Conservation (phyloP, 495 filamentous ascomycete species). For the Aspergillus haitiensis region DNA sequence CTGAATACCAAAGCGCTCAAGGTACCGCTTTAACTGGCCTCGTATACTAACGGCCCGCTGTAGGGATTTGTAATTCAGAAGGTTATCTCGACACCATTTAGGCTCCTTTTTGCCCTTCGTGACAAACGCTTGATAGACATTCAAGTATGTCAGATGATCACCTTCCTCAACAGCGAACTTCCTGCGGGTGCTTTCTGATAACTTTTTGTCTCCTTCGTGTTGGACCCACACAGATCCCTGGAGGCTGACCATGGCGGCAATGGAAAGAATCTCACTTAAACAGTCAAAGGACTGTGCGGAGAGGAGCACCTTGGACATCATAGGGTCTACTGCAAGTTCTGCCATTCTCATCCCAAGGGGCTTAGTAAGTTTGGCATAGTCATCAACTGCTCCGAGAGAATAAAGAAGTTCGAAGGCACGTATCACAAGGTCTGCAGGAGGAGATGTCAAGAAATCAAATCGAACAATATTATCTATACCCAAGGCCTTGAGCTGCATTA, state of each 20-base stretch:
- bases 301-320: slow-evolving; percentile 91
- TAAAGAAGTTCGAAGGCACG: slow-evolving; percentile 88
- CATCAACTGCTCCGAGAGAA: slow-evolving; percentile 84
- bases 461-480: slow-evolving; percentile 94
- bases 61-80: slow-evolving; percentile 82
- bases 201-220: slow-evolving; percentile 72
- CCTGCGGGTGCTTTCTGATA: slow-evolving; percentile 67
- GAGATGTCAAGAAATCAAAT: slow-evolving; percentile 86
- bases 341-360: slow-evolving; percentile 90
- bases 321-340: slow-evolving; percentile 90
- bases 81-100: slow-evolving; percentile 83
- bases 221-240: slow-evolving; percentile 81
- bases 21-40: slow-evolving; percentile 79
- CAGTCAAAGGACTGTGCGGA: slow-evolving; percentile 75
- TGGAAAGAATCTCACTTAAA: slow-evolving; percentile 80
- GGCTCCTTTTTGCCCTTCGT: slow-evolving; percentile 81
- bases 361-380: slow-evolving; percentile 86
- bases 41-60: slow-evolving; percentile 81
- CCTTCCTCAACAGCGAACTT: slow-evolving; percentile 94
- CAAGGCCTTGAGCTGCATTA: slow-evolving; percentile 92
- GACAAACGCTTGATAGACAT: slow-evolving; percentile 89
- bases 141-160: slow-evolving; percentile 91
- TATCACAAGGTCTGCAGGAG: slow-evolving; percentile 82
- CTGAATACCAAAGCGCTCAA: slow-evolving; percentile 79
- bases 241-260: slow-evolving; percentile 92